Base-by-base conservation (phyloP, 805 yeast genomes). In the Ogataea salicorniae region DNA sequence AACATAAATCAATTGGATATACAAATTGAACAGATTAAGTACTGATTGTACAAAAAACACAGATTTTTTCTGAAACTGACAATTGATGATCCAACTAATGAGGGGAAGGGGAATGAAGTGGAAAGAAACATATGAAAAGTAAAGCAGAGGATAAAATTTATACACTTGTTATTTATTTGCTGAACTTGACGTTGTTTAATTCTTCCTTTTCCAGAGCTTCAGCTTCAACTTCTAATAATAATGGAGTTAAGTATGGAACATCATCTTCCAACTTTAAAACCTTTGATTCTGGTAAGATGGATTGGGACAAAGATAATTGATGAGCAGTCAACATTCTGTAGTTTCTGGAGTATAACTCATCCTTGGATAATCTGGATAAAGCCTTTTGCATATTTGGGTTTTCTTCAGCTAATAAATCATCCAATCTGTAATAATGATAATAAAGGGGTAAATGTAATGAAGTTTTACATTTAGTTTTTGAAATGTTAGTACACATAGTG, bases 251-350 rank as follows among this genome's bases (percentile, higher is more conserved):
- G 74, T 90, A 91, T 59, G 86, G 86, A 48, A 71, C 70, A 69
- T 88, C 96, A 53, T 92, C 92, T 63, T 82, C 87, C 31, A 89
- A 80, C 68, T 82, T 80, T 53, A 87, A 74, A 61, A 84, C 85
- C 72, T 92, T 84, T 63, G 78, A 77, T 53, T 80, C 76, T 61
- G 98, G 96, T 61, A 94, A 78, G 52, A 94, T 71, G 63, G 87
- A 90, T 69, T 89, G 95, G 48, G 91, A 76, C 58, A 91, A 75
- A 42, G 91, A 78, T 47, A 81, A 77, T 76, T 94, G 99, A 68
- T 85, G 91, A 53, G 98, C 97, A 58, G 95, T 87, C 56, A 92
- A 76, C 55, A 87, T 79, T 77, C 99, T 87, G 81, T 75, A 94
- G 66, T 84, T 85, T 76, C 99, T 88, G 55, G 95, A 89, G 71